These are phyloP conservation scores for Elsinoe perseae DNA, from an alignment of 2,329 filamentous ascomycete genomes.

Conservation along the genomic window DNA sequence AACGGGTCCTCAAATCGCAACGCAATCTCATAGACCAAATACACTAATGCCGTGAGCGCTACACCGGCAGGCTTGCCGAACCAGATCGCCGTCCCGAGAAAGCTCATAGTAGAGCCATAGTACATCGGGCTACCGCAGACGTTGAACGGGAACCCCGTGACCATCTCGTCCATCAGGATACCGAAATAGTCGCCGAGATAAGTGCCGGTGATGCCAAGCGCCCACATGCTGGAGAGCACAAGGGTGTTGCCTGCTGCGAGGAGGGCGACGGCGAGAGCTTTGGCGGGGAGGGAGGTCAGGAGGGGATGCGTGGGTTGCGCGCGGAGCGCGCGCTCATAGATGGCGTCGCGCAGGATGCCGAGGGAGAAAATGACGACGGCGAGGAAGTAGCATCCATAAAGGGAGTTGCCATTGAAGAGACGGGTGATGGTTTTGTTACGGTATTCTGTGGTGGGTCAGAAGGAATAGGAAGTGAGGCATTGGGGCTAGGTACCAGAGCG, in stretches of 20 bases:
- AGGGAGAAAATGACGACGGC: constrained; percentile 84
- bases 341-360: constrained; percentile 72
- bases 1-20: constrained; percentile 89
- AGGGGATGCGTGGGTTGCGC: constrained; percentile 67
- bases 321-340: constrained; percentile 75
- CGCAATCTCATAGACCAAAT: constrained; percentile 70
- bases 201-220: constrained; percentile 86
- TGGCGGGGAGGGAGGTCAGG: constrained; percentile 53
- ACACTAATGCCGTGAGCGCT: constrained; percentile 65
- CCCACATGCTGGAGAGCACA: constrained; percentile 83
- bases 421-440: constrained; percentile 81
- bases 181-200: constrained; percentile 98
- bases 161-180: constrained; percentile 90
- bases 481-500: constrained; percentile 55
- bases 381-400: constrained; percentile 80
- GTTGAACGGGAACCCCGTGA: constrained; percentile 94
- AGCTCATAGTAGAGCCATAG: constrained; percentile 85
- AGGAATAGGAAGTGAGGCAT: constrained; percentile 4
- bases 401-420: constrained; percentile 70
- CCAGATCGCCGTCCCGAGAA: constrained; percentile 76
- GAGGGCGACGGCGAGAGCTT: constrained; percentile 61
- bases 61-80: constrained; percentile 83
- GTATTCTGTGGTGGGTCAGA: constrained; percentile 58
- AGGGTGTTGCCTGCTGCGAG: constrained; percentile 72
- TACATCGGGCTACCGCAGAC: constrained; percentile 92